Conservation (phyloP, 495 filamentous ascomycete genomes). For the Staphylotrichum longicolle region DNA sequence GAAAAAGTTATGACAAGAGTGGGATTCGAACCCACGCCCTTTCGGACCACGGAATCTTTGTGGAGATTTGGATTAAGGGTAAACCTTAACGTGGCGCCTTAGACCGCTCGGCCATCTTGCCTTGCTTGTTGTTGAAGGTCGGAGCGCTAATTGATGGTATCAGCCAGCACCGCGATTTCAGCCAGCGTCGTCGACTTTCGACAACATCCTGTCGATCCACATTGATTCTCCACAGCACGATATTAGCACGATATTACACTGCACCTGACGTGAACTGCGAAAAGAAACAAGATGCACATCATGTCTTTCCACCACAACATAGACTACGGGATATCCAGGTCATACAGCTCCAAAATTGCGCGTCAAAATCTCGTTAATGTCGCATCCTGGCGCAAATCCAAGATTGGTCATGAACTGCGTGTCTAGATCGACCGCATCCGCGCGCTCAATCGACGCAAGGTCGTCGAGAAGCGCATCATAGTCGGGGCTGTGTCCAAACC, state of each 20-base stretch:
- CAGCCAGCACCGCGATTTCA: background rate
- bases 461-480: constrained; percentile 63
- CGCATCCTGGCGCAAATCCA: constrained; percentile 50
- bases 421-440: constrained; percentile 50
- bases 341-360: constrained; percentile 17
- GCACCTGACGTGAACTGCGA: no score
- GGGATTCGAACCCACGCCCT: constrained; percentile 43
- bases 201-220: background rate
- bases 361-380: constrained; percentile 32
- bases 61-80: constrained; percentile 24
- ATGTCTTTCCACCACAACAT: background rate
- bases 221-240: background rate
- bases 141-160: background rate
- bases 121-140: background rate
- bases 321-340: constrained; percentile 1
- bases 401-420: constrained; percentile 54
- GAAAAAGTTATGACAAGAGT: constrained; percentile 34
- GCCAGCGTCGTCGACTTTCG: no score
- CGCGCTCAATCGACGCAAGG: constrained; percentile 60
- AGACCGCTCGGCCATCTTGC: constrained; percentile 32
- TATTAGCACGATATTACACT: no score
- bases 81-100: constrained; percentile 32
- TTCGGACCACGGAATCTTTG: constrained; percentile 38
- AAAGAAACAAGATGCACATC: no score
- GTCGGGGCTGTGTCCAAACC: constrained; percentile 33